Evolutionary conservation across 208 protist species (phyloP), one percentile per base, ranked within the genome.

Genomic region (Crithidia brevicula): DNA sequence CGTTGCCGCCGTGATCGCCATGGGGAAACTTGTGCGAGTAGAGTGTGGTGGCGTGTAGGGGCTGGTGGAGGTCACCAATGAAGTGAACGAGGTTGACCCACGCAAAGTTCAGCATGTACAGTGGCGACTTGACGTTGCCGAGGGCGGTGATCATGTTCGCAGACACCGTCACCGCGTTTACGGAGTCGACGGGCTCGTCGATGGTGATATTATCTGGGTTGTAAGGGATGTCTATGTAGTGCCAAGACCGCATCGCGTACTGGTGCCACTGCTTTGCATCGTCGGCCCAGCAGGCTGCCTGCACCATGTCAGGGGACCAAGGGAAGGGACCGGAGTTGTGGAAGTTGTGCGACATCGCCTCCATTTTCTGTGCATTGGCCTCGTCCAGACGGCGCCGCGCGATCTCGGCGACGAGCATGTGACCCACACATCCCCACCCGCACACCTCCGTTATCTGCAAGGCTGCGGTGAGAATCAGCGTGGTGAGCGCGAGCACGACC

Each of bases 341-440:
- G 53, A 97, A 83, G 22, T 53, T 27, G 11, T 40, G 22, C 11
- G 80, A 45, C 47, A 83, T 62, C 22, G 46, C 34, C 1, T 86
- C 56, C 36, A 82, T 69, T 38, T 85, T 82, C 15, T 36, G 22
- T n/a, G 59, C 60, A 36, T 84, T 83, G 2, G 60, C 51, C 0
- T 36, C 22, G 13, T 67, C 51, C 34, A 97, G 58, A 47, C 86
- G 83, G 0, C 79, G 83, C 5, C 56, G 59, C 1, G 92, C 92
- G 22, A 97, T 92, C 66, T 94, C 85, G 3, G 88, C 88, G 22
- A 97, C 72, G 2, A 88, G 51, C 92, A 97, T 97, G 81, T 97
- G 92, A 3, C 92, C 92, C 15, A 62, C 58, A 68, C 88, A 94
- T 47, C 81, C 80, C 89, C 92, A 97, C 52, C 60, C 85, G n/a